Percentiles rank a stretch among this genome's conserved stretches.
phyloP scores from a whole-genome alignment of 805 yeast genomes.

The Teunomyces panamensis region DNA sequence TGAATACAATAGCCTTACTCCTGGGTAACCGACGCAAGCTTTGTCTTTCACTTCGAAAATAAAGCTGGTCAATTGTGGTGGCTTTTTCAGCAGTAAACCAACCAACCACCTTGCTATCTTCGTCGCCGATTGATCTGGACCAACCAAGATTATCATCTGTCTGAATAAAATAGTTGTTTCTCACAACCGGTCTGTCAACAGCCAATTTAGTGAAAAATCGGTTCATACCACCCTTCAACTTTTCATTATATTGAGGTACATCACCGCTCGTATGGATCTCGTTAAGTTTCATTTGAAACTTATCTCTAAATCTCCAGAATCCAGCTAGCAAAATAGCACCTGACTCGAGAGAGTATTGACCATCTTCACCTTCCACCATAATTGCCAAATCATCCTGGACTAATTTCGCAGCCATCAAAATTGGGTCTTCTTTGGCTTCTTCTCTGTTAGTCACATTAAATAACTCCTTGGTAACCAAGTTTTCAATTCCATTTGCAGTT shows the following conservation, averaged over 20 bases:
- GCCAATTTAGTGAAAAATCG: constrained; percentile 57
- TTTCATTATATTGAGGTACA: constrained; percentile 61
- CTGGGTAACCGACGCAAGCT: constrained; percentile 58
- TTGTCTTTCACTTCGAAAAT: constrained; percentile 65
- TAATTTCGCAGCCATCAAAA: constrained; percentile 54
- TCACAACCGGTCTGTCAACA: constrained; percentile 60
- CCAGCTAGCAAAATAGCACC: constrained; percentile 68
- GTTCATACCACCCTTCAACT: constrained; percentile 62
- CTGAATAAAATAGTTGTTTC: constrained; percentile 66
- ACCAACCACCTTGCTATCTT: constrained; percentile 41
- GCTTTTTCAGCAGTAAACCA: constrained; percentile 64
- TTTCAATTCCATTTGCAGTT: constrained; percentile 48
- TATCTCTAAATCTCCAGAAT: constrained; percentile 66
- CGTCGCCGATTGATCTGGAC: constrained; percentile 64
- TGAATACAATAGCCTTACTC: constrained; percentile 56
- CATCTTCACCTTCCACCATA: constrained; percentile 58
- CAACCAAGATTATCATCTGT: constrained; percentile 62
- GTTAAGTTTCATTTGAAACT: constrained; percentile 51
- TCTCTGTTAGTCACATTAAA: constrained; percentile 27
- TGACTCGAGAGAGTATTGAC: constrained; percentile 54
- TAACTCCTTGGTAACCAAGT: constrained; percentile 52
- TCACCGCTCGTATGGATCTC: constrained; percentile 64
- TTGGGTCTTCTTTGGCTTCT: constrained; percentile 49
- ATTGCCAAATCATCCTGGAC: constrained; percentile 68
- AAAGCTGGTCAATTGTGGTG: constrained; percentile 41